A percentile compares a stretch with the other conserved stretches of the same genome.
Evolutionary conservation across 768 basidiomycete genomes (phyloP).

Genomic region (Mycena olivaceomarginata): DNA sequence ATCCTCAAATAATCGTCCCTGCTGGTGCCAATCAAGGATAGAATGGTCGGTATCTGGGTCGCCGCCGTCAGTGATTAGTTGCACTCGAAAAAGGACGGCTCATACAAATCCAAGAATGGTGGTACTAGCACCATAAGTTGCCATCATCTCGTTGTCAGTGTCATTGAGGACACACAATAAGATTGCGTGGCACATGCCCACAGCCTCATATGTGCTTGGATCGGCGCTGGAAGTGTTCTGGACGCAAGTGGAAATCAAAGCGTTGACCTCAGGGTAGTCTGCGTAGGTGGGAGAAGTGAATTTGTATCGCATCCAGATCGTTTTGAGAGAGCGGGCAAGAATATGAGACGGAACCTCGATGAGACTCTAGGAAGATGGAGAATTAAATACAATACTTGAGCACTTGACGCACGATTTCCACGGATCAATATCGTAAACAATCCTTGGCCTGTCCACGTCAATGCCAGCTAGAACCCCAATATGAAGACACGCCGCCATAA

Average conservation of each 20-base stretch:
- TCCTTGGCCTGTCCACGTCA: too few species aligned
- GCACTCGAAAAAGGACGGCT: neutral
- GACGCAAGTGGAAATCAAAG: constrained; percentile 18
- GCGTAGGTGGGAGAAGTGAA: constrained; percentile 24
- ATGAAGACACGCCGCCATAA: too few species aligned
- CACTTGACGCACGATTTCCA: too few species aligned
- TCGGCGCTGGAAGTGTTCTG: constrained; percentile 5
- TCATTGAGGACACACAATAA: neutral
- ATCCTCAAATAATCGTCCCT: constrained; percentile 23
- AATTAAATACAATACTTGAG: too few species aligned
- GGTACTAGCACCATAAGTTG: neutral
- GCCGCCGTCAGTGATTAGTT: neutral
- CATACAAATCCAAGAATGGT: constrained; percentile 27
- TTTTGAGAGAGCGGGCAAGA: neutral
- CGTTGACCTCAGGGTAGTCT: neutral
- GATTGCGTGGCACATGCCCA: constrained; percentile 11
- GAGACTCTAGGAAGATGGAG: too few species aligned
- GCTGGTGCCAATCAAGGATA: constrained; percentile 22
- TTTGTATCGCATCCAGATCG: constrained; percentile 9
- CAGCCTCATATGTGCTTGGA: neutral
- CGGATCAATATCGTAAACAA: too few species aligned
- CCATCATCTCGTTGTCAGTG: neutral
- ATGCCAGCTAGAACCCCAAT: too few species aligned
- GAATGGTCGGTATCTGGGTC: constrained; percentile 17
- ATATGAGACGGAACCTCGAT: too few species aligned